phyloP scores from a whole-genome alignment of 495 filamentous ascomycete species.

The Daldinia grandis region DNA sequence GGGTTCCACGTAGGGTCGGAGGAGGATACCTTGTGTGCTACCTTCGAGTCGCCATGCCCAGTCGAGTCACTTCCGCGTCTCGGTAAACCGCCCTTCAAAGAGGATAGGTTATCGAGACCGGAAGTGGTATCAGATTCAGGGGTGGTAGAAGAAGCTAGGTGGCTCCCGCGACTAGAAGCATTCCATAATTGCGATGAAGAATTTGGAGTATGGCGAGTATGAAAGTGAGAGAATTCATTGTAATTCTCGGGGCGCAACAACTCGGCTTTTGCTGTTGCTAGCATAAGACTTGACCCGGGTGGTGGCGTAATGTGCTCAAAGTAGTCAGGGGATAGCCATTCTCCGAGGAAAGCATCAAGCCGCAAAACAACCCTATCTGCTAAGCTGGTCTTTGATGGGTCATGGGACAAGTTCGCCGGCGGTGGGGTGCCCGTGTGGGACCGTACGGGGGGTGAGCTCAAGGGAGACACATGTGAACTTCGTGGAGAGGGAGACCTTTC shows the following conservation, averaged over 20 bases:
- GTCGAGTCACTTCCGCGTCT: conserved; percentile 32
- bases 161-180: conserved; percentile 29
- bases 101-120: conserved; percentile 38
- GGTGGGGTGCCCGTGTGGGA: conserved; percentile 32
- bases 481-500: conserved; percentile 42
- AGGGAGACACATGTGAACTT: conserved; percentile 44
- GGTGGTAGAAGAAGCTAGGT: conserved; percentile 17
- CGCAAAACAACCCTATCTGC: conserved; percentile 70
- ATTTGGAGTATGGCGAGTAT: conserved; percentile 44
- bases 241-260: conserved; percentile 75
- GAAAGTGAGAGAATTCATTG: conserved; percentile 56
- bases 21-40: conserved; percentile 16
- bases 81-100: conserved; percentile 42
- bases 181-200: conserved; percentile 53
- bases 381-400: not conserved
- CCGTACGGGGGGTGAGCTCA: conserved; percentile 30
- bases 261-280: conserved; percentile 85
- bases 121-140: conserved; percentile 24
- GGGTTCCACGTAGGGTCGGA: conserved; percentile 14
- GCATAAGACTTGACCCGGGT: conserved; percentile 83
- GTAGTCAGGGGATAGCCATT: conserved; percentile 94
- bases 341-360: conserved; percentile 90
- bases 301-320: conserved; percentile 92
- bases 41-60: conserved; percentile 22
- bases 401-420: not conserved